Percentiles rank a stretch among this genome's conserved stretches.
These are phyloP conservation scores for Coemansia sp. DNA, from an alignment of 192 early-diverging fungal genomes.

Conservation along the genomic window DNA sequence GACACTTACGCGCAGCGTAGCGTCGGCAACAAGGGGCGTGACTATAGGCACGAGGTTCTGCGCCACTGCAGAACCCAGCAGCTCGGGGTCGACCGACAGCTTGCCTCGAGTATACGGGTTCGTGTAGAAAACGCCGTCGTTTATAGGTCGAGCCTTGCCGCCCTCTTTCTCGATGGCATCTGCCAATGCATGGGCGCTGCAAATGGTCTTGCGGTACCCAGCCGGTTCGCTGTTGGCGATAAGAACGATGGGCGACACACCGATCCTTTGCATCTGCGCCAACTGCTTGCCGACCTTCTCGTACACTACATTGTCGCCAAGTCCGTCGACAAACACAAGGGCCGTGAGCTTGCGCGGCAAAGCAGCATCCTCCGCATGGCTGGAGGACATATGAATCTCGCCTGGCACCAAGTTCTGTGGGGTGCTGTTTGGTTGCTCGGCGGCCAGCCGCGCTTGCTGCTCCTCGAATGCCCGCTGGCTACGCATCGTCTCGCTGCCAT, in stretches of 20 bases:
- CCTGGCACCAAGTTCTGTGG: conserved; percentile 14
- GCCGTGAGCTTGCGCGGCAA: conserved; percentile 33
- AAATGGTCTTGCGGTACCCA: conserved; percentile 22
- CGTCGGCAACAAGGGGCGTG: conserved; percentile 57
- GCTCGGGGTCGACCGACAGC: conserved; percentile 47
- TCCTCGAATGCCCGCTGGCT: conserved; percentile 47
- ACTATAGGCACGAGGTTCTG: conserved; percentile 66
- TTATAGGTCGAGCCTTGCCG: conserved; percentile 68
- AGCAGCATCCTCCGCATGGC: neutral
- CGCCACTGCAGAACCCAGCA: conserved; percentile 62
- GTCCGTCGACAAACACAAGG: conserved; percentile 30
- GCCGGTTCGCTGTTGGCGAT: neutral
- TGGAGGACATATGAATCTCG: conserved; percentile 9
- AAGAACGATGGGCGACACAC: conserved; percentile 47
- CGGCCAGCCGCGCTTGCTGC: conserved; percentile 31
- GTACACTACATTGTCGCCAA: neutral
- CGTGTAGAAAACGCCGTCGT: conserved; percentile 62
- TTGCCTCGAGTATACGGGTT: conserved; percentile 15
- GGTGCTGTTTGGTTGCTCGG: conserved; percentile 13
- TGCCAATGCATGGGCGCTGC: conserved; percentile 36
- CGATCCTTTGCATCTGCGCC: conserved; percentile 54
- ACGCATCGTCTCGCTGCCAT: conserved; percentile 44
- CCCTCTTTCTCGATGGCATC: conserved; percentile 74
- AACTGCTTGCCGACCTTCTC: conserved; percentile 37
- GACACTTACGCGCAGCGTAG: conserved; percentile 37